Percentiles rank a stretch among this genome's conserved stretches.
phyloP scores from a whole-genome alignment of 768 basidiomycete genomes.

The Gymnopilus junonius region DNA sequence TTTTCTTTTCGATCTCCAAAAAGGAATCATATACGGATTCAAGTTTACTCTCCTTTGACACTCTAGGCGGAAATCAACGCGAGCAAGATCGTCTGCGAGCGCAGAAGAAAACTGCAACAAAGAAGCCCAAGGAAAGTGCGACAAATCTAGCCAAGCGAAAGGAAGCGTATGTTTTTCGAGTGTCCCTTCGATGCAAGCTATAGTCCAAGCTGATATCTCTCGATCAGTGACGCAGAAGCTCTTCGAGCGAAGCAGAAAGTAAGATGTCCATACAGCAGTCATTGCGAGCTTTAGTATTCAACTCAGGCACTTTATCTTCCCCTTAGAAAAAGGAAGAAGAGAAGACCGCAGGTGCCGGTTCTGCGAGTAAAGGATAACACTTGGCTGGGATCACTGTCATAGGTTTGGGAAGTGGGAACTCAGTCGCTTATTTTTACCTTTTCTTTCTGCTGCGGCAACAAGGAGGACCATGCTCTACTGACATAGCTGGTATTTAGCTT shows the following conservation, averaged over 20 bases:
- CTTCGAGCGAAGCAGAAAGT: conserved; percentile 83
- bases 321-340: conserved; percentile 61
- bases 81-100: conserved; percentile 75
- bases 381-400: background rate
- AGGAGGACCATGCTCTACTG: conserved; percentile 10
- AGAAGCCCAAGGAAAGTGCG: conserved; percentile 77
- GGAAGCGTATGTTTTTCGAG: conserved; percentile 62
- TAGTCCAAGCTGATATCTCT: conserved; percentile 18
- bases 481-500: conserved; percentile 11
- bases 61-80: conserved; percentile 80
- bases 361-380: conserved; percentile 17
- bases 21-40: conserved; percentile 21
- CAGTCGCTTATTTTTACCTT: background rate
- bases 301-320: conserved; percentile 2
- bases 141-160: conserved; percentile 66
- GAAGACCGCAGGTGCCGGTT: conserved; percentile 32
- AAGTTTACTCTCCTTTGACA: conserved; percentile 14
- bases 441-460: conserved; percentile 7
- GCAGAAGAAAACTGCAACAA: conserved; percentile 70
- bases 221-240: conserved; percentile 71
- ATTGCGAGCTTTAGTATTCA: background rate
- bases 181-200: conserved; percentile 12
- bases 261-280: conserved; percentile 21
- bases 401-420: conserved; percentile 8
- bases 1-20: conserved; percentile 10